Evolutionary conservation across 768 basidiomycete species (phyloP).

Genomic region (Boletus tomentosulus): DNA sequence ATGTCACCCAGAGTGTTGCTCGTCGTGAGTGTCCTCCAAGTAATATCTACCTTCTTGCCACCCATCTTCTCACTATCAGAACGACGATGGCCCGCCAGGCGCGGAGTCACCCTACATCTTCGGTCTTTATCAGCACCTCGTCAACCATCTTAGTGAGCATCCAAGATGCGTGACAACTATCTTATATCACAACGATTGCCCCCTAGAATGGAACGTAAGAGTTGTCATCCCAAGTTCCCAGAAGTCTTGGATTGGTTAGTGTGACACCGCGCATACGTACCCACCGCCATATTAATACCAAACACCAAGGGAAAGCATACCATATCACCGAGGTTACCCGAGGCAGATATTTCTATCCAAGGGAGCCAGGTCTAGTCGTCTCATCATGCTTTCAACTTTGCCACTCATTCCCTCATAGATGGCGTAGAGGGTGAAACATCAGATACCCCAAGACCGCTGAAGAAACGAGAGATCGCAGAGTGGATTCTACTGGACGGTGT

Average conservation of each 20-base stretch:
- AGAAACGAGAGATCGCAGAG: conserved; percentile 75
- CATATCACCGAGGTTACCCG: conserved; percentile 69
- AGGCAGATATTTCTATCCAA: conserved; percentile 77
- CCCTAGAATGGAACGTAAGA: conserved; percentile 69
- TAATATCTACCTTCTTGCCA: neutral
- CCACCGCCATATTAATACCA: neutral
- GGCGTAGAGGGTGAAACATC: conserved; percentile 72
- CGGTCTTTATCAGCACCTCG: conserved; percentile 62
- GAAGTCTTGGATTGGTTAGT: conserved; percentile 83
- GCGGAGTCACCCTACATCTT: conserved; percentile 72
- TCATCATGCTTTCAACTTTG: neutral
- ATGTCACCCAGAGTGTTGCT: conserved; percentile 36
- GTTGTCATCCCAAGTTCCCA: conserved; percentile 79
- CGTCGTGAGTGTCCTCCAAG: conserved; percentile 34
- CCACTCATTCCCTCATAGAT: conserved; percentile 13
- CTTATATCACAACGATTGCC: conserved; percentile 4
- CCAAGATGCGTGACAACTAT: neutral
- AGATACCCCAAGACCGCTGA: conserved; percentile 55
- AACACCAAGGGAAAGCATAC: conserved; percentile 64
- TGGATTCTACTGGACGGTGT: conserved; percentile 92
- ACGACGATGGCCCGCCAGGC: conserved; percentile 82
- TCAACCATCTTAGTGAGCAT: conserved; percentile 50
- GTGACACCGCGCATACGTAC: neutral
- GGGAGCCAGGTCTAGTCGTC: conserved; percentile 39
- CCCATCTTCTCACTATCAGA: conserved; percentile 38